Base-by-base conservation (phyloP, 306 rosid genomes). In the Trifolium dubium region DNA sequence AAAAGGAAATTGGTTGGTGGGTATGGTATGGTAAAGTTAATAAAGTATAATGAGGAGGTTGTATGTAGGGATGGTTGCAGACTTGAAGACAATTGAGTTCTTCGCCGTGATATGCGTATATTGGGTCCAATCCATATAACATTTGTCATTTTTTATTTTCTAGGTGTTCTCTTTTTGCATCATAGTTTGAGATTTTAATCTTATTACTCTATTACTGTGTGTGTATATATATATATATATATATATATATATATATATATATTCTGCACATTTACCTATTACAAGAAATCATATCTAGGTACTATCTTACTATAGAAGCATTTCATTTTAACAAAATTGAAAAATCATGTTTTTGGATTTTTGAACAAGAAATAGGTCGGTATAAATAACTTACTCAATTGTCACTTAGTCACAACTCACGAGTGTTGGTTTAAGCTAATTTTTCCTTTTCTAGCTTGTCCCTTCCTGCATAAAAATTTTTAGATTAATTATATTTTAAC, bases 1-100 rank as follows among this genome's bases (percentile, higher is more conserved):
- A 3, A 64, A 69, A 31, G 73, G 8, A 12, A 41, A 39, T 49
- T 68, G 72, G 76, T 80, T 80, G 71, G 72, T 67, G 67, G 72
- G 72, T 53, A 35, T 17, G 72, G 72, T 53, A 35, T 17, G 72
- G 49, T 67, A 49, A 66, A 39, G 28, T 50, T 60, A 30, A 60
- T 60, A 60, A 60, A 60, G 65, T 60, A 31, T 31, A 18, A 46
- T 47, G 47, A 68, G 70, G 64, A 13, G 58, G n/a, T 8, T 37
- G 72, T 37, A 44, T 32, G 62, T 73, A 56, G 43, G 77, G 78
- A 64, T 67, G 23, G 12, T 56, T 11, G 40, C 41, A 60, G 41
- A 31, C 11, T 60, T 60, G 35, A 73, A 62, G 68, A 69, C 67
- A 69, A 71, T 35, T 11, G 1, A 19, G 61, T 31, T 46, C 29